Evolutionary conservation across 2,329 filamentous ascomycete species (phyloP).

Genomic region (Fusarium sp.): DNA sequence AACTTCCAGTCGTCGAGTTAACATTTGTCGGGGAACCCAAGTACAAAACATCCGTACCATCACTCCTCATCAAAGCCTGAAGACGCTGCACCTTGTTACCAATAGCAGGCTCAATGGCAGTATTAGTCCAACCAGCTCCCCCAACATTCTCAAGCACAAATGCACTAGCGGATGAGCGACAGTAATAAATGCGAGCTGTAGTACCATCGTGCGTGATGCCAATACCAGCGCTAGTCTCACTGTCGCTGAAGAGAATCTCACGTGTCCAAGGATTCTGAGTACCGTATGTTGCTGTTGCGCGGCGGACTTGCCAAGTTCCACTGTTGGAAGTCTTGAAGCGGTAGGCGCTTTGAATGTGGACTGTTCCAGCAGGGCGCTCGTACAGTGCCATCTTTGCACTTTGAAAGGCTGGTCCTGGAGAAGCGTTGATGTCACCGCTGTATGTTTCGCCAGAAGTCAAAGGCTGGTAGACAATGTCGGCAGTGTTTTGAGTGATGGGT

Average conservation of each 20-base stretch:
- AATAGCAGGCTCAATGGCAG: slow-evolving; percentile 5
- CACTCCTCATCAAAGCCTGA: slow-evolving; percentile 19
- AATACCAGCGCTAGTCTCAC: slow-evolving; percentile 13
- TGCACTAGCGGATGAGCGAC: slow-evolving; percentile 7
- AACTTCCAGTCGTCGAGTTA: slow-evolving; percentile 24
- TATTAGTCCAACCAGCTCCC: slow-evolving; percentile 17
- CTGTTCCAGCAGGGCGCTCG: background rate
- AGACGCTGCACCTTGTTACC: slow-evolving; percentile 28
- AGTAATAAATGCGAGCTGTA: slow-evolving; percentile 17
- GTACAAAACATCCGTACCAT: slow-evolving; percentile 28
- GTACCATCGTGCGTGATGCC: slow-evolving; percentile 20
- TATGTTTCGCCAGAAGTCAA: slow-evolving; percentile 41
- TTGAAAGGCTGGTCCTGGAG: slow-evolving; percentile 9
- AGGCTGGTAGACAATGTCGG: slow-evolving; percentile 25
- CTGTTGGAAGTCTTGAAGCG: slow-evolving; percentile 13
- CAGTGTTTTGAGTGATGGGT: slow-evolving; percentile 21
- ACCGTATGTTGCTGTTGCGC: slow-evolving; percentile 8
- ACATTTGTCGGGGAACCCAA: slow-evolving; percentile 25
- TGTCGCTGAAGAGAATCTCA: slow-evolving; percentile 8
- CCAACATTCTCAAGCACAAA: slow-evolving; percentile 29
- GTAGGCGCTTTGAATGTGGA: slow-evolving; percentile 18
- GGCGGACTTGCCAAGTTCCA: slow-evolving; percentile 14
- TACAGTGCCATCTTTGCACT: slow-evolving; percentile 22
- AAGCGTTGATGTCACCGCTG: slow-evolving; percentile 18
- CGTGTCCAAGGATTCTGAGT: slow-evolving; percentile 14